Conservation (phyloP, 345 rosid genomes). For the Populus deltoides region DNA sequence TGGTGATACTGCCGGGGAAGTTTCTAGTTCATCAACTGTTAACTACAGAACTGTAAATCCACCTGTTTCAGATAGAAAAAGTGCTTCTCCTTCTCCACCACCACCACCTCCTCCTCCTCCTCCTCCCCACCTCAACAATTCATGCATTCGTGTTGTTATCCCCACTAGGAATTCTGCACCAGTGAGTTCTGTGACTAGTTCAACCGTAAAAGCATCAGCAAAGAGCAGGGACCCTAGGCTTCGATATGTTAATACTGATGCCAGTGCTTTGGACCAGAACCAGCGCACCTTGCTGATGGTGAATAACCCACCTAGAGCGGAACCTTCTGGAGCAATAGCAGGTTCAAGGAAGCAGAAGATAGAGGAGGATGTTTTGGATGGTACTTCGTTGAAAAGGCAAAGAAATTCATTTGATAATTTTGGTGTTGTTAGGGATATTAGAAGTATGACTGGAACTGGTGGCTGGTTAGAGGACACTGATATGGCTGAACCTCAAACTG, state of each 20-base stretch:
- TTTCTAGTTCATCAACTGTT: conserved; percentile 47
- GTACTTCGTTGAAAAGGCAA: conserved; percentile 58
- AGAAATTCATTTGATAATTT: conserved; percentile 42
- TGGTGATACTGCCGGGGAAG: conserved; percentile 63
- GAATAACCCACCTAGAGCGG: conserved; percentile 38
- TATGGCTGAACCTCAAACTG: conserved; percentile 31
- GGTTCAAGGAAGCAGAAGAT: conserved; percentile 62
- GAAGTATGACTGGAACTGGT: conserved; percentile 42
- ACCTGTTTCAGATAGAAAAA: conserved; percentile 25
- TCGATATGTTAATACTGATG: conserved; percentile 54
- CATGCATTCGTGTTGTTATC: conserved; percentile 21
- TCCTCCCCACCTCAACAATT: conserved; percentile 20
- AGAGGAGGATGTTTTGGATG: conserved; percentile 48
- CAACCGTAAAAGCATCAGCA: conserved; percentile 46
- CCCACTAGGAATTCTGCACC: conserved; percentile 31
- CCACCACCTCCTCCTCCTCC: conserved; percentile 16
- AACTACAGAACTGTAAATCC: conserved; percentile 22
- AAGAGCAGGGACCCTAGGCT: conserved; percentile 95
- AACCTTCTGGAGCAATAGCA: conserved; percentile 36
- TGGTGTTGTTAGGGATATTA: conserved; percentile 35
- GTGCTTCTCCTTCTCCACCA: conserved; percentile 10
- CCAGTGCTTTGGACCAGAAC: conserved; percentile 35
- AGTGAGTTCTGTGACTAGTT: conserved; percentile 32
- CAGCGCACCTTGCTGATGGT: conserved; percentile 19
- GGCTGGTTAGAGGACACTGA: conserved; percentile 73